Conservation (phyloP, 139 green algal species). For the Astrephomene gubernaculifera region DNA sequence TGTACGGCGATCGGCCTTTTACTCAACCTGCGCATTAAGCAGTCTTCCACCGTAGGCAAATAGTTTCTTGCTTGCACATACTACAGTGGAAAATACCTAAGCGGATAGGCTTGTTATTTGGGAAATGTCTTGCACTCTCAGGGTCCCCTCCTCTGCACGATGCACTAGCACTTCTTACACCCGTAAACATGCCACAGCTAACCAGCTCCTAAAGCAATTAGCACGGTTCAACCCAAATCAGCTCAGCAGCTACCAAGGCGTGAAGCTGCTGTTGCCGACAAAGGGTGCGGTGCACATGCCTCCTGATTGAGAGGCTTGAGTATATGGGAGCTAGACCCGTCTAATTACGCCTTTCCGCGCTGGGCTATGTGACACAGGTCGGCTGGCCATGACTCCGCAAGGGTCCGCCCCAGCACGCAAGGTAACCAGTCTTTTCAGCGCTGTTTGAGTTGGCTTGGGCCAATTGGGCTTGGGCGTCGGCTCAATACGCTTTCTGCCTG, state of each 20-base stretch:
- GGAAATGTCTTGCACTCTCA: not conserved
- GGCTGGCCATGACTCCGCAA: not conserved
- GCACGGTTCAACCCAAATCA: slow-evolving; percentile 34
- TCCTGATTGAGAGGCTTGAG: not conserved
- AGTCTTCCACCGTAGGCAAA: not conserved
- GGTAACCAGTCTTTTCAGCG: no score
- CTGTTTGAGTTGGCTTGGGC: no score
- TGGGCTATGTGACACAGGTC: not conserved
- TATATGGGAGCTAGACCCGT: no score
- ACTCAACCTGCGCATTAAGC: not conserved
- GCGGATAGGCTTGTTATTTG: not conserved
- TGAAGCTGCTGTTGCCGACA: slow-evolving; percentile 36
- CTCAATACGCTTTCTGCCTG: not conserved
- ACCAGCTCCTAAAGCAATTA: slow-evolving; percentile 1
- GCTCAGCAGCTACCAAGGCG: slow-evolving; percentile 31
- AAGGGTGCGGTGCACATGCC: not conserved
- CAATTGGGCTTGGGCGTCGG: no score
- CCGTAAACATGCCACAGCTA: not conserved
- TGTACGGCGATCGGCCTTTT: not conserved
- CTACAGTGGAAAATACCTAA: not conserved
- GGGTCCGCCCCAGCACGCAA: slow-evolving; percentile 34
- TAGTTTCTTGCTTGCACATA: not conserved
- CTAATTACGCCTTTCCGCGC: no score
- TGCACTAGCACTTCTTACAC: not conserved
- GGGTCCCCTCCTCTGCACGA: not conserved